These are phyloP conservation scores for Bimuria novae-zelandiae DNA, from an alignment of 2,329 filamentous ascomycete genomes.

Conservation along the genomic window DNA sequence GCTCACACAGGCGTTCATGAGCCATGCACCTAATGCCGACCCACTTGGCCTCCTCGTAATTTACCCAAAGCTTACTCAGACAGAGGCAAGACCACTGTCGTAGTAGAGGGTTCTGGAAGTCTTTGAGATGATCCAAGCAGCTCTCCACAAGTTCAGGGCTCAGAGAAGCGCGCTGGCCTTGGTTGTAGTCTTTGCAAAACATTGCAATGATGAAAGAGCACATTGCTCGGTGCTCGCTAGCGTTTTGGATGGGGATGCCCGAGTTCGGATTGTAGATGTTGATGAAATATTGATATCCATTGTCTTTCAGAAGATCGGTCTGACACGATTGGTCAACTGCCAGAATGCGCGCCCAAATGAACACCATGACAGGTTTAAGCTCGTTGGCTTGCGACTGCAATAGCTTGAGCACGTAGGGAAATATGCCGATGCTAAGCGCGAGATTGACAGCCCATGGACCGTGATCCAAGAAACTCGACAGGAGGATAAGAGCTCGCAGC, in stretches of 20 bases:
- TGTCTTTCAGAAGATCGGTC: conserved; percentile 92
- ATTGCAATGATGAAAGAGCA: conserved; percentile 97
- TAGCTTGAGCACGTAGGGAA: conserved; percentile 97
- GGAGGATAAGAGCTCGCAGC: conserved; percentile 83
- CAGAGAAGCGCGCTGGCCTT: conserved; percentile 89
- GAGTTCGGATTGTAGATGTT: conserved; percentile 86
- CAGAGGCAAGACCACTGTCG: conserved; percentile 96
- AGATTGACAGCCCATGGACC: conserved; percentile 99
- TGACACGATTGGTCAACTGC: conserved; percentile 95
- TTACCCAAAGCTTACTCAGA: conserved; percentile 91
- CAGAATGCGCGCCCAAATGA: conserved; percentile 96
- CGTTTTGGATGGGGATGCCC: conserved; percentile 80
- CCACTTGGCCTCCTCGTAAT: conserved; percentile 93
- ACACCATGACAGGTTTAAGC: conserved; percentile 97
- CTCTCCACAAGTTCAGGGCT: conserved; percentile 88
- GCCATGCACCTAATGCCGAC: conserved; percentile 88
- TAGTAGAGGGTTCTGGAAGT: conserved; percentile 84
- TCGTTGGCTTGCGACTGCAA: conserved; percentile 93
- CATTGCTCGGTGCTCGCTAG: conserved; percentile 96
- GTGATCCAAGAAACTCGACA: conserved; percentile 91
- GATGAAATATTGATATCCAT: conserved; percentile 95
- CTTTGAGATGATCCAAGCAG: conserved; percentile 80
- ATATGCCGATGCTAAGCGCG: conserved; percentile 95
- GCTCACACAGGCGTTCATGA: conserved; percentile 76
- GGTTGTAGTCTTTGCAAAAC: conserved; percentile 93